Evolutionary conservation across 2,329 filamentous ascomycete genomes (phyloP).

Genomic region (Dendryphion nanum): DNA sequence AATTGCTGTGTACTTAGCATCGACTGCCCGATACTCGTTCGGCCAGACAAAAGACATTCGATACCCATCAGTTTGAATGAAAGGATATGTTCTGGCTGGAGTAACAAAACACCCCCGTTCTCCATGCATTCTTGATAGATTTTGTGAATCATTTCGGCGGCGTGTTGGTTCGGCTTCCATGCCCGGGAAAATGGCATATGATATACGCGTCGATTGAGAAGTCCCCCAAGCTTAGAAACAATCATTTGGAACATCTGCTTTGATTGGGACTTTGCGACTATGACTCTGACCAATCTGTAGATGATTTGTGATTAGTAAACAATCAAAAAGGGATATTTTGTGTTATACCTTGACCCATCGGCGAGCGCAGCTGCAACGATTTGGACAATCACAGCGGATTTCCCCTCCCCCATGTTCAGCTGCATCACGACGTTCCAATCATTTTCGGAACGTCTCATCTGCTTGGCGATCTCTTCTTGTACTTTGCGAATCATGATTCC

Average conservation of each 20-base stretch:
- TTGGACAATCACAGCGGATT: constrained; percentile 1
- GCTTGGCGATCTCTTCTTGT: constrained; percentile 57
- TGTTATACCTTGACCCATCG: constrained; percentile 50
- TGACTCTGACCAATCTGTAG: constrained; percentile 31
- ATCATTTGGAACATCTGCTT: constrained; percentile 45
- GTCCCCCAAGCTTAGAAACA: constrained; percentile 54
- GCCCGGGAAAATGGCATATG: constrained; percentile 59
- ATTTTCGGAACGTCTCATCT: constrained; percentile 50
- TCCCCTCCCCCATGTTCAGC: constrained; percentile 20
- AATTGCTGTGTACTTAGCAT: constrained; percentile 47
- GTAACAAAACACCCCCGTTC: constrained; percentile 54
- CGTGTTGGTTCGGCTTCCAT: background rate
- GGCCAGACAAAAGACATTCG: constrained; percentile 44
- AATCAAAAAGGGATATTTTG: too few relatives aligned
- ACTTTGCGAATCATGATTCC: constrained; percentile 60
- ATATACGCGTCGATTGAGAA: constrained; percentile 53
- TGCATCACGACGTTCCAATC: constrained; percentile 16
- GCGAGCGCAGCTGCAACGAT: background rate
- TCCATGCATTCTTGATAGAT: background rate
- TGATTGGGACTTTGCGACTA: constrained; percentile 49
- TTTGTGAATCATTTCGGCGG: background rate
- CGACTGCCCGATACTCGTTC: constrained; percentile 24
- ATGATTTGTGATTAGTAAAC: too few relatives aligned
- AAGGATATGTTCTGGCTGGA: constrained; percentile 63
- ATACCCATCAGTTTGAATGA: constrained; percentile 64